Evolutionary conservation across 164 flowering plant species (phyloP).

Genomic region (Platanus orientalis): DNA sequence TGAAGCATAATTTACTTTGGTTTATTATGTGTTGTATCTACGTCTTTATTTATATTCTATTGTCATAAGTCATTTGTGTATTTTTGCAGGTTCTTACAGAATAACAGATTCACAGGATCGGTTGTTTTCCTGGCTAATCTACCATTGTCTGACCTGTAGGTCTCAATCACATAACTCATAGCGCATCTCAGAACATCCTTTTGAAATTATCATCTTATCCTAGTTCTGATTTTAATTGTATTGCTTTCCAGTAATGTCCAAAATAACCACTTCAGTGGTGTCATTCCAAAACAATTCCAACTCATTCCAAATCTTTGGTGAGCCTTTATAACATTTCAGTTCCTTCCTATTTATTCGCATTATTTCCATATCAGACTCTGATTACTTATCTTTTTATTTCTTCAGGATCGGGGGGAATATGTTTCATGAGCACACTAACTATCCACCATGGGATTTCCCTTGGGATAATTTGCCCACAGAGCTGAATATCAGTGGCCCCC

Average conservation of each 20-base stretch:
- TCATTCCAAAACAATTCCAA: slow-evolving; percentile 62
- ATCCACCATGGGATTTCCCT: slow-evolving; percentile 66
- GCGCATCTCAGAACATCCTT: neutral
- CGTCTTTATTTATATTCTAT: neutral
- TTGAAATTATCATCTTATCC: neutral
- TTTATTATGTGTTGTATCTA: neutral
- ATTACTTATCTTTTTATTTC: neutral
- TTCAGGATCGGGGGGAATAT: slow-evolving; percentile 68
- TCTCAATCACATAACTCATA: slow-evolving; percentile 1
- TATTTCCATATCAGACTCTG: neutral
- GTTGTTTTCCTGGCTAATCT: slow-evolving; percentile 63
- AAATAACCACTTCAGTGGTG: slow-evolving; percentile 71
- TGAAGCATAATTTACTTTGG: neutral
- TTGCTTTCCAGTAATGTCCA: slow-evolving; percentile 59
- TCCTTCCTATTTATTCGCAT: neutral
- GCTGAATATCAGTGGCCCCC: slow-evolving; percentile 38
- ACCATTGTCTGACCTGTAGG: slow-evolving; percentile 62
- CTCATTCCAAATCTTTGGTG: slow-evolving; percentile 58
- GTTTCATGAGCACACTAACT: slow-evolving; percentile 37
- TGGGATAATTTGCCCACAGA: slow-evolving; percentile 26
- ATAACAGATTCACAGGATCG: slow-evolving; percentile 73
- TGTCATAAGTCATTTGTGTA: neutral
- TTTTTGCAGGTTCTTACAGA: slow-evolving; percentile 63
- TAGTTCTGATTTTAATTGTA: slow-evolving; percentile 6
- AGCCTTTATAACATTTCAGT: slow-evolving; percentile 4